Evolutionary conservation across 441 rosid species (phyloP).

Genomic region (Eugenia klotzschiana): DNA sequence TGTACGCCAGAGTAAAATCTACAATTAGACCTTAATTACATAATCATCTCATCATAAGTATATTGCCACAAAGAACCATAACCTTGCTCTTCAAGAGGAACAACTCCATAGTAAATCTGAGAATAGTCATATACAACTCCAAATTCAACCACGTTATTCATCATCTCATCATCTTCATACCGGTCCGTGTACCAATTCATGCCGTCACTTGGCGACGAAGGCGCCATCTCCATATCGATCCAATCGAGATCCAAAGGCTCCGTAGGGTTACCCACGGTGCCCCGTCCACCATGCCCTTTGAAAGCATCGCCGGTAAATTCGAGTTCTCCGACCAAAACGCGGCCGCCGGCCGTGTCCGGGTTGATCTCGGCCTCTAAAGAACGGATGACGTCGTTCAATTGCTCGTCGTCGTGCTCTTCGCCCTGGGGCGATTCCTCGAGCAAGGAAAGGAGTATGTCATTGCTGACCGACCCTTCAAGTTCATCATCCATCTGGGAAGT

Average conservation of each 20-base stretch:
- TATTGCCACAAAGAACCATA: conserved; percentile 25
- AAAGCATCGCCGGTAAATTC: not conserved
- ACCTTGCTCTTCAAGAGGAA: conserved; percentile 11
- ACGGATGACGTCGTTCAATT: conserved; percentile 23
- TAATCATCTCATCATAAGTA: conserved; percentile 5
- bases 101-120: conserved; percentile 11
- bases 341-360: not conserved
- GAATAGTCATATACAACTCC: conserved; percentile 13
- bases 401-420: conserved; percentile 17
- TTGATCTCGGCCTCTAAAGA: conserved; percentile 36
- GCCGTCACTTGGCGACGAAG: conserved; percentile 26
- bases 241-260: not conserved
- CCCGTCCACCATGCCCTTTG: not conserved
- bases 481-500: not conserved
- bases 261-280: not conserved
- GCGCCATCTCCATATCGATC: conserved; percentile 18
- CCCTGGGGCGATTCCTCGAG: conserved; percentile 21
- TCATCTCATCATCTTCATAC: conserved; percentile 8
- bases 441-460: conserved; percentile 21
- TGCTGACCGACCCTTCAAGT: conserved; percentile 1
- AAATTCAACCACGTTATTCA: conserved; percentile 2
- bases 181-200: conserved; percentile 20
- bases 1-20: not conserved
- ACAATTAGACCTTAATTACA: not conserved
- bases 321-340: not conserved